Evolutionary conservation across 805 yeast genomes (phyloP).

Genomic region (Ogataea methylovora): DNA sequence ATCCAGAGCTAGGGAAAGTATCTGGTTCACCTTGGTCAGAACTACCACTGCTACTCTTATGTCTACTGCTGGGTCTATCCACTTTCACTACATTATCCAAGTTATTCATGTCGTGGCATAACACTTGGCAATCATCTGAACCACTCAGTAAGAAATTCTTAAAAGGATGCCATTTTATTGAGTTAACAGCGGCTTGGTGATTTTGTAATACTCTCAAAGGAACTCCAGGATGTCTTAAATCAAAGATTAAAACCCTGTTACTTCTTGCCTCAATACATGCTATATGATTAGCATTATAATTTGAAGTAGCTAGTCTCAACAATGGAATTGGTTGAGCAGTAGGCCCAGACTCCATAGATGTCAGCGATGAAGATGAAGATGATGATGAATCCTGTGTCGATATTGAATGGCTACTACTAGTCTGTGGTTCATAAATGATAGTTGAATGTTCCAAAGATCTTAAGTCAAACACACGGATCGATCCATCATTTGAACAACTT

Average conservation of each 20-base stretch:
- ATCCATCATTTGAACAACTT: conserved; percentile 93
- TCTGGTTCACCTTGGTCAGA: background rate
- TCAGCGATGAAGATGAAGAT: background rate
- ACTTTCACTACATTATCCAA: conserved; percentile 5
- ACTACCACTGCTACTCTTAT: background rate
- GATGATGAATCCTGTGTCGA: conserved; percentile 1
- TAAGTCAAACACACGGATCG: conserved; percentile 86
- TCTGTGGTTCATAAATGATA: conserved; percentile 77
- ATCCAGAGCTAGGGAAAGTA: no score
- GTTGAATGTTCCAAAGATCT: conserved; percentile 89
- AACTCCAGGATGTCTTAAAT: conserved; percentile 80
- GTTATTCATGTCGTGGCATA: conserved; percentile 55
- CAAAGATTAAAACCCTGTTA: conserved; percentile 60
- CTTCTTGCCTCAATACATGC: conserved; percentile 78
- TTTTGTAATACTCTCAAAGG: conserved; percentile 69
- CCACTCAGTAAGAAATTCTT: conserved; percentile 56
- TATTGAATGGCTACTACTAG: conserved; percentile 7
- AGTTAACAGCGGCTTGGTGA: conserved; percentile 61
- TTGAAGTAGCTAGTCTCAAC: conserved; percentile 69
- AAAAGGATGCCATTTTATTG: conserved; percentile 79
- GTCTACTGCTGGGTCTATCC: background rate
- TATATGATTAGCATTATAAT: conserved; percentile 71
- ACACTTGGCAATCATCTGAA: conserved; percentile 66
- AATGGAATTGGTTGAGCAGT: conserved; percentile 45
- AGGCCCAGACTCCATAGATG: background rate